Percentiles rank a stretch among this genome's conserved stretches.
phyloP scores from a whole-genome alignment of 192 early-diverging fungal genomes.

The Dispira simplex region DNA sequence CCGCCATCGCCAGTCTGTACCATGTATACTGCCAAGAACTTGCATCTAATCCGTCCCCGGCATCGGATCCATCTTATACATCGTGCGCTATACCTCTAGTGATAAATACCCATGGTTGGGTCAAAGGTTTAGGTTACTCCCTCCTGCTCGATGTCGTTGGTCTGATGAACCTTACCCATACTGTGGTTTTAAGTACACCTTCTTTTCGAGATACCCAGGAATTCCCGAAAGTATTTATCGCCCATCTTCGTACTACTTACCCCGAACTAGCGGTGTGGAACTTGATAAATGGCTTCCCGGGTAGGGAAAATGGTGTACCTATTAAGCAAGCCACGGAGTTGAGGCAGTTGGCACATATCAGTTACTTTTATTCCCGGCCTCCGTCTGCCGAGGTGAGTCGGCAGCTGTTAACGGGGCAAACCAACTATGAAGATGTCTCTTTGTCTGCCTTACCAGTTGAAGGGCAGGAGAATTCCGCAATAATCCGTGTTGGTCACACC shows the following conservation, averaged over 20 bases:
- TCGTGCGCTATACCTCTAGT: slow-evolving; percentile 54
- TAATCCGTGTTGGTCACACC: background rate
- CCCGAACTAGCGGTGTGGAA: background rate
- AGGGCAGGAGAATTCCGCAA: background rate
- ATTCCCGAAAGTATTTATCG: background rate
- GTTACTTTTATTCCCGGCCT: too few species aligned
- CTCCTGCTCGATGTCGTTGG: slow-evolving; percentile 52
- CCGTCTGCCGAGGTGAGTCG: background rate
- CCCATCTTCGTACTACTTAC: background rate
- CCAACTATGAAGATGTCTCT: background rate
- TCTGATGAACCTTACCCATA: slow-evolving; percentile 43
- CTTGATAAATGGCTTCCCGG: background rate
- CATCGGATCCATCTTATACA: slow-evolving; percentile 13
- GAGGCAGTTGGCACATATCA: too few species aligned
- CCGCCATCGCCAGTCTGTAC: slow-evolving; percentile 43
- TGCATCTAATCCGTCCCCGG: slow-evolving; percentile 9
- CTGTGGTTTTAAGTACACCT: slow-evolving; percentile 33
- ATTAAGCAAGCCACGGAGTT: too few species aligned
- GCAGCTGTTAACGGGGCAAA: background rate
- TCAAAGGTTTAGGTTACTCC: slow-evolving; percentile 77
- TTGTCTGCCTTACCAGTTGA: background rate
- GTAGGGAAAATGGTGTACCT: too few species aligned
- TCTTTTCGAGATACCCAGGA: background rate
- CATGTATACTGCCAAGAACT: slow-evolving; percentile 35
- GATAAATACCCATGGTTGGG: slow-evolving; percentile 92